A percentile compares a stretch with the other conserved stretches of the same genome.
phyloP scores from a whole-genome alignment of 257 asterid genomes.

The Paulownia fortunei region DNA sequence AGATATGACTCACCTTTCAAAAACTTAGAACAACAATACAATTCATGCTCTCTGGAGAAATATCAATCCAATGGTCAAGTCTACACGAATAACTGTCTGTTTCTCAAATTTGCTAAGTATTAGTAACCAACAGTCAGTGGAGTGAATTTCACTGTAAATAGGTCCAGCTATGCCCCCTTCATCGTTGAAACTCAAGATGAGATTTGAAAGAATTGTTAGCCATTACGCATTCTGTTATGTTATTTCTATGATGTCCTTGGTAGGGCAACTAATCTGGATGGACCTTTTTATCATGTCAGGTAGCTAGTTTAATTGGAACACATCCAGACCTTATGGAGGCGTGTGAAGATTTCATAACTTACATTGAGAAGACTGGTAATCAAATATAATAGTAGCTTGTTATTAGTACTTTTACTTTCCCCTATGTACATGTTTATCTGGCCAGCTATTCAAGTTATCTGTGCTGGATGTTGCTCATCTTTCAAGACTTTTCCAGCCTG shows the following conservation, averaged over 20 bases:
- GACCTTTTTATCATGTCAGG: conserved; percentile 47
- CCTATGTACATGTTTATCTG: conserved; percentile 11
- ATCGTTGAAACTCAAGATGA: conserved; percentile 28
- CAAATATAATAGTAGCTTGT: conserved; percentile 29
- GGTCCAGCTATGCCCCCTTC: conserved; percentile 8
- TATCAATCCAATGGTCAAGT: not conserved
- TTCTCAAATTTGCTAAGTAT: conserved; percentile 6
- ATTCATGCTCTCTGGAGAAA: not conserved
- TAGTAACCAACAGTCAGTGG: not conserved
- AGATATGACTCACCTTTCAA: not conserved
- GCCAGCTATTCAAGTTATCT: conserved; percentile 26
- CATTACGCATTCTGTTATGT: conserved; percentile 28
- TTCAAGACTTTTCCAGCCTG: conserved; percentile 25
- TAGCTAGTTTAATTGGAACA: conserved; percentile 55
- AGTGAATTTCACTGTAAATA: not conserved
- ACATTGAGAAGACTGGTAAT: conserved; percentile 60
- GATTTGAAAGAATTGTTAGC: conserved; percentile 24
- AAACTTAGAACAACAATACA: not conserved
- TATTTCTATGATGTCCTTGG: conserved; percentile 29
- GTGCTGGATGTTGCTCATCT: conserved; percentile 17
- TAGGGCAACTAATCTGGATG: conserved; percentile 35
- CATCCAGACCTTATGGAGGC: conserved; percentile 69
- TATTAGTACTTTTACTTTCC: conserved; percentile 23
- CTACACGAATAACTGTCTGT: not conserved
- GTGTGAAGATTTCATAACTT: conserved; percentile 57